Conservation (phyloP, 352 stramenopile species). For the Pythium dissimile region DNA sequence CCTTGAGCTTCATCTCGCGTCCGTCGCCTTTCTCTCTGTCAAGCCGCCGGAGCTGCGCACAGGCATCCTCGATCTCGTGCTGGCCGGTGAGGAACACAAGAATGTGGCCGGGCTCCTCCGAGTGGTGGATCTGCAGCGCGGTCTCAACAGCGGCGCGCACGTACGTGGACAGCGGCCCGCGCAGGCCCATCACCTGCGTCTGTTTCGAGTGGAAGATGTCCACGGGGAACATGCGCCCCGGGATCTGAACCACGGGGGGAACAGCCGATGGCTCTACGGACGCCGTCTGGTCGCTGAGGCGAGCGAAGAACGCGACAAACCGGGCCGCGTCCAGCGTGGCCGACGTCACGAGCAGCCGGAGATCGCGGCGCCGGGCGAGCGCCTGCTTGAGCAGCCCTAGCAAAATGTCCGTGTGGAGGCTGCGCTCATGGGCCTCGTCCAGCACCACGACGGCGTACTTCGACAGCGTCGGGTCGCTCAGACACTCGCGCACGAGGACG, state of each 20-base stretch:
- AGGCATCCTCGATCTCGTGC: constrained; percentile 92
- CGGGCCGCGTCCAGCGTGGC: constrained; percentile 87
- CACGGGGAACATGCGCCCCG: constrained; percentile 91
- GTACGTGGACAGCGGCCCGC: constrained; percentile 60
- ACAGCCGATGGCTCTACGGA: too few species aligned
- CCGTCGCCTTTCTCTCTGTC: constrained; percentile 10
- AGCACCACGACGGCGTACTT: constrained; percentile 92
- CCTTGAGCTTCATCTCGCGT: constrained; percentile 49
- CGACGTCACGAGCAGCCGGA: constrained; percentile 94
- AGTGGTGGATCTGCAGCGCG: constrained; percentile 71
- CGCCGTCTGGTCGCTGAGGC: not conserved
- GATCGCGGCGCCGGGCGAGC: constrained; percentile 52
- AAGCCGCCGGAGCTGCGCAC: constrained; percentile 71
- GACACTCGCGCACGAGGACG: constrained; percentile 77
- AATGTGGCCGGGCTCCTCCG: constrained; percentile 80
- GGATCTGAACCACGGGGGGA: constrained; percentile 89
- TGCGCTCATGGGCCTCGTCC: constrained; percentile 98
- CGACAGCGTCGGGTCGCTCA: constrained; percentile 65
- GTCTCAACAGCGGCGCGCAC: constrained; percentile 68
- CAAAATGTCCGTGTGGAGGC: constrained; percentile 97
- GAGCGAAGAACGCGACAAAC: constrained; percentile 88
- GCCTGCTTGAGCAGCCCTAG: constrained; percentile 93
- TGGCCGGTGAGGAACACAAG: constrained; percentile 95
- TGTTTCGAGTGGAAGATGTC: constrained; percentile 92
- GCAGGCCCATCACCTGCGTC: constrained; percentile 65